Evolutionary conservation across 768 basidiomycete species (phyloP).

Genomic region (Lactarius deliciosus): DNA sequence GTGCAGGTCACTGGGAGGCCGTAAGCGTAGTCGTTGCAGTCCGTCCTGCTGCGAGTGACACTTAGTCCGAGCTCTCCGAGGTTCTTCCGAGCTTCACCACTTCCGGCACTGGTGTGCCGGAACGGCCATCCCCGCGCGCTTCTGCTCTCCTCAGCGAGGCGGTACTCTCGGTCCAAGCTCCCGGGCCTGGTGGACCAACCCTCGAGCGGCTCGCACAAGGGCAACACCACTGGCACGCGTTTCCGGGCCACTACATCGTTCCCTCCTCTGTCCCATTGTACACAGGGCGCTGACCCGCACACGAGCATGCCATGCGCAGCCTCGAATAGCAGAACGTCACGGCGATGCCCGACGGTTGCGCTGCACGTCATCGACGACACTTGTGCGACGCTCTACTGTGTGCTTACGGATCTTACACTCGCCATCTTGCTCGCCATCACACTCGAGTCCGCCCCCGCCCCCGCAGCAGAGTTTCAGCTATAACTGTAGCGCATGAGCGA

Average conservation of each 20-base stretch:
- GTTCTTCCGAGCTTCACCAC: slow-evolving; percentile 1
- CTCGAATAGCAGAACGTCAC: slow-evolving; percentile 14
- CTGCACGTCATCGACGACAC: slow-evolving; percentile 10
- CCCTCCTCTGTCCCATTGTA: too few species aligned
- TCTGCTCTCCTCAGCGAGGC: not conserved
- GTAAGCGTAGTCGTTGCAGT: slow-evolving; percentile 11
- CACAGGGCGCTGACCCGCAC: not conserved
- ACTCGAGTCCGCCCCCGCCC: not conserved
- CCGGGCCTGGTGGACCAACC: slow-evolving; percentile 7
- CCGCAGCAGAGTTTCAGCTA: not conserved
- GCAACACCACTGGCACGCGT: slow-evolving; percentile 4
- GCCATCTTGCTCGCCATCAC: slow-evolving; percentile 15
- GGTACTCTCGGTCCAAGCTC: not conserved
- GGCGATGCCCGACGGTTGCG: slow-evolving; percentile 15
- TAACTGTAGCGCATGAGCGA: slow-evolving; percentile 12
- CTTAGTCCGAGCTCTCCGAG: slow-evolving; percentile 14
- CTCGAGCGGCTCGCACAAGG: slow-evolving; percentile 10
- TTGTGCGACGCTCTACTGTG: slow-evolving; percentile 11
- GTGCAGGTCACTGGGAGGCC: not conserved
- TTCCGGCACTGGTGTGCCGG: not conserved
- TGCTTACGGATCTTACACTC: slow-evolving; percentile 2
- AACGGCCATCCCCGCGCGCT: not conserved
- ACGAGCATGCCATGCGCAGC: not conserved
- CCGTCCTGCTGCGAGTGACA: slow-evolving; percentile 2
- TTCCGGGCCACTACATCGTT: not conserved